Evolutionary conservation across 1,284 basidiomycete genomes (phyloP), one percentile per base, ranked within the genome.

Genomic region (Sanguinoderma infundibulare): DNA sequence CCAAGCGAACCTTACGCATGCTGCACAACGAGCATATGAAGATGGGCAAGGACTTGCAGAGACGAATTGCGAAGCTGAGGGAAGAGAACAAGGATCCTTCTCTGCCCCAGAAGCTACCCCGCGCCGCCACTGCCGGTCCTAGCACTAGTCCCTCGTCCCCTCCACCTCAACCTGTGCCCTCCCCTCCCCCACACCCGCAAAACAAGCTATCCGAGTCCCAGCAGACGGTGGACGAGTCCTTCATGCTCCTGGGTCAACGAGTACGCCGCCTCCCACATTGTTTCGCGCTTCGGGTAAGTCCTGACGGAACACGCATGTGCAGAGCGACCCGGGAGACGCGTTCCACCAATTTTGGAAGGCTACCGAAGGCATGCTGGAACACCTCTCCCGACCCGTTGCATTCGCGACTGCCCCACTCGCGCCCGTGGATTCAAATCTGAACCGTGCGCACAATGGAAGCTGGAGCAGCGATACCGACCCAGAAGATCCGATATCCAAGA

Each of bases 301-400:
- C 34, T 54, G 12, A 57, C 34, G 51, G 8, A 34, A 32, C 22
- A 24, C 42, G 3, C 24, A n/a, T n/a, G 14, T 20, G 4, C 36
- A 74, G 73, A 73, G 72, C 59, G 73, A 75, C 42, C 66, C 70
- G 5, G 85, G 87, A 6, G 91, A 93, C 70, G 87, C 89, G 5
- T 94, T 94, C 78, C 92, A 92, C 71, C 84, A 91, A 66, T 94
- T 93, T 69, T 94, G 92, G 92, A 87, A 84, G 69, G 90, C 89
- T 39, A 90, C 92, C 77, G 89, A 93, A 74, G 91, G 89, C 47
- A 88, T 92, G 83, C 74, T 93, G 50, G 90, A 93, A 67, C 87
- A 91, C 69, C 80, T 94, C 20, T 90, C 90, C 6, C 90, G 92
- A 68, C 91, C 91, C 2, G 90, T 94, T 24, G 92, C 92, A n/a